phyloP scores from a whole-genome alignment of 2,329 filamentous ascomycete genomes.

The Aspergillus arachidicola region DNA sequence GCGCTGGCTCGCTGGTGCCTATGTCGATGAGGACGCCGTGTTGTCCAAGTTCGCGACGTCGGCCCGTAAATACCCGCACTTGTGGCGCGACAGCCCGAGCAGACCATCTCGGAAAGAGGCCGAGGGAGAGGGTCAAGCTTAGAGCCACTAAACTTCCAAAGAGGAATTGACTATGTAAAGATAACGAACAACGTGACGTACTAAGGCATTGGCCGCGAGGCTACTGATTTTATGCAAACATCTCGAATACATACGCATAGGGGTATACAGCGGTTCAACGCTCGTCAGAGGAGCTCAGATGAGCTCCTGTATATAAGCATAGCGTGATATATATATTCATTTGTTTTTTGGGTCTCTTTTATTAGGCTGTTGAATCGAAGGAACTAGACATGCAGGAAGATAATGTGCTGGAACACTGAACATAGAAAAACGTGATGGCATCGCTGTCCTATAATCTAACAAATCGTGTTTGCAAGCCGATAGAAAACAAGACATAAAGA shows the following conservation, averaged over 20 bases:
- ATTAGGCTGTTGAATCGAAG: background rate
- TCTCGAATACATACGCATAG: background rate
- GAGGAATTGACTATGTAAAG: background rate
- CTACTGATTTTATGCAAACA: background rate
- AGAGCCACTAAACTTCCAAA: background rate
- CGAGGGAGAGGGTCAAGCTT: background rate
- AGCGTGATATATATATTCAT: background rate
- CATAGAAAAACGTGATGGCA: background rate
- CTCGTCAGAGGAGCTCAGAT: background rate
- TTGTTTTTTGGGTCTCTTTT: background rate
- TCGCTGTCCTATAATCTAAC: constrained; percentile 9
- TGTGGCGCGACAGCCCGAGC: constrained; percentile 5
- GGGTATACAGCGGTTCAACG: background rate
- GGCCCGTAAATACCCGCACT: constrained; percentile 1
- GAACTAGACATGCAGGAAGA: background rate
- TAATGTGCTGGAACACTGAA: background rate
- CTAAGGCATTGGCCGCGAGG: background rate
- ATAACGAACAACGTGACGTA: background rate
- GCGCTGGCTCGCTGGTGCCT: constrained; percentile 83
- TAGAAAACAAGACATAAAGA: constrained; percentile 2
- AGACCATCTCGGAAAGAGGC: background rate
- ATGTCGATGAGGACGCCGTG: constrained; percentile 71
- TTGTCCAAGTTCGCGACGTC: constrained; percentile 46
- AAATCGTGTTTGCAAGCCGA: background rate
- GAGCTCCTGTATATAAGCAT: background rate